Conservation (phyloP, 306 rosid species). For the Dryas drummondii region DNA sequence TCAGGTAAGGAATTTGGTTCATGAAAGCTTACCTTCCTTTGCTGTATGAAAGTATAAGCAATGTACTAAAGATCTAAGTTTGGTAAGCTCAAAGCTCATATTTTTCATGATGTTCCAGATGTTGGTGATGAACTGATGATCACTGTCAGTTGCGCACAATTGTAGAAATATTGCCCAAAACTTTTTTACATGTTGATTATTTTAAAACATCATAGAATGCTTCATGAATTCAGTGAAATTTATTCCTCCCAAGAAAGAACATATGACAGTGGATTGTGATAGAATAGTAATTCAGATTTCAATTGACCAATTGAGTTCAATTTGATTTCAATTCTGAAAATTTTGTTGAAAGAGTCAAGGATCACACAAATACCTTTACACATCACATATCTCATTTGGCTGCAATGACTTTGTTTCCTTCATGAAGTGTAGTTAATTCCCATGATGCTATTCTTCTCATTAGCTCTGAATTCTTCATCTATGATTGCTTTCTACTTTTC, state of each 20-base stretch:
- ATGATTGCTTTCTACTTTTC: not conserved
- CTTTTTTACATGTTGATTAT: not conserved
- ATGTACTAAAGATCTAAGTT: conserved; percentile 1
- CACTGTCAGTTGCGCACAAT: not conserved
- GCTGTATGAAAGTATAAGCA: not conserved
- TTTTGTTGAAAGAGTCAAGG: not conserved
- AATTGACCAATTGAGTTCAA: no score
- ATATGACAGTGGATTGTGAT: not conserved
- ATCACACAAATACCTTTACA: not conserved
- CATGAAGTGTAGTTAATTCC: no score
- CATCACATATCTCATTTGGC: not conserved
- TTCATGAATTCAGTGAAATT: not conserved
- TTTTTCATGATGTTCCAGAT: not conserved
- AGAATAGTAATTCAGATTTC: no score
- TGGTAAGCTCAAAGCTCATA: not conserved
- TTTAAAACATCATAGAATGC: not conserved
- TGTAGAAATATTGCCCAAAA: not conserved
- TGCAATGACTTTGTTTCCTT: no score
- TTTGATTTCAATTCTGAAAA: no score
- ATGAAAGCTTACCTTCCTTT: not conserved
- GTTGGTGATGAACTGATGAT: not conserved
- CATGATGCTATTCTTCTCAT: not conserved
- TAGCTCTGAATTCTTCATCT: not conserved
- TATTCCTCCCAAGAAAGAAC: not conserved
- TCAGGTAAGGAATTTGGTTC: conserved; percentile 36